Evolutionary conservation across 345 rosid genomes (phyloP), one percentile per base, ranked within the genome.

Genomic region (Pistacia vera): DNA sequence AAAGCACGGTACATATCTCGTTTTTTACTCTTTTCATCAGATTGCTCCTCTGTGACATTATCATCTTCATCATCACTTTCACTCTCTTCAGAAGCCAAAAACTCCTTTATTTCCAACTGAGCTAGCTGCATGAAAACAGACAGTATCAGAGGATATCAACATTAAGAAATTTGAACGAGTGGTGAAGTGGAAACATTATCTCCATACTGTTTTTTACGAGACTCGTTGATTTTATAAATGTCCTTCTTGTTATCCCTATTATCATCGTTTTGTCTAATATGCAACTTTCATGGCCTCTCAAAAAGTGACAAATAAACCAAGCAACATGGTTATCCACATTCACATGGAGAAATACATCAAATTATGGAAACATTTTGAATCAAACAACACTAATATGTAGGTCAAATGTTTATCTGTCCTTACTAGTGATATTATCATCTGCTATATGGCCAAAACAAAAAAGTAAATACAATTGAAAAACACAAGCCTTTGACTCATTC

Each of bases 51-150:
- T 11, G 71, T 4, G 60, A 2, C 70, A 49, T 82, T 73, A 0
- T 81, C 85, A 38, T 86, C 88, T 44, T 87, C 89, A 52, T 84
- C 87, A 20, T 93, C 92, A 71, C 87, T 82, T 67, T 83, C 99
- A 72, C 95, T 87, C 77, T 80, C 92, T 62, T 88, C 97, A 63
- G 98, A 93, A 75, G 99, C 99, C 81, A 96, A 80, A 83, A 82
- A 93, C 78, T 92, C 99, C 74, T 86, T 89, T 77, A 96, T 55
- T 75, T 96, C 98, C 85, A 90, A 76, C 11, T 93, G 90, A 41
- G 94, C 95, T 59, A 92, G 84, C 99, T 93, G 75, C 36, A 79
- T 17, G 41, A 75, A 78, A 73, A 68, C 71, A 76, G 30, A 73
- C 20, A 9, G 25, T 63, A 70, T 75, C 78, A 84, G 79, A 61